A percentile compares a stretch with the other conserved stretches of the same genome.
Conservation (phyloP, 805 yeast genomes). For the Metschnikowia koreensis region DNA sequence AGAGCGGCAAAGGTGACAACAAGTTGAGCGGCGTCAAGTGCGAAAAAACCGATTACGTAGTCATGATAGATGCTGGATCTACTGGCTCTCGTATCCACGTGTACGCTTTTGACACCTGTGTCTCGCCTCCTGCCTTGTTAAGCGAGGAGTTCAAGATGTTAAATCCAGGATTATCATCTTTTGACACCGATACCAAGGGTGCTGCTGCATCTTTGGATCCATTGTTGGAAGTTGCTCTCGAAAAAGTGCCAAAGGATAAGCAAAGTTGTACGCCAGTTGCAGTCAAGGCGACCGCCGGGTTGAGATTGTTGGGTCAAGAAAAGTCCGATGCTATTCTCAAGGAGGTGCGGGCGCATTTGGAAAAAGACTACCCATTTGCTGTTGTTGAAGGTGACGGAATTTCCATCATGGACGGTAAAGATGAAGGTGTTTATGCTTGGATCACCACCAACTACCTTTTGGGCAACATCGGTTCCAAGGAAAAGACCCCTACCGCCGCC, state of each 20-base stretch:
- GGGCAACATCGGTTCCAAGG: constrained; percentile 86
- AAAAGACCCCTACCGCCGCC: constrained; percentile 85
- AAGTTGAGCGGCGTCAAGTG: constrained; percentile 18
- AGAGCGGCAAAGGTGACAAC: not conserved
- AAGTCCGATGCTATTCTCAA: constrained; percentile 68
- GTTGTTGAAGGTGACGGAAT: constrained; percentile 86
- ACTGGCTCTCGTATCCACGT: constrained; percentile 96
- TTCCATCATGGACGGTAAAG: constrained; percentile 91
- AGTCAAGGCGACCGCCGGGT: constrained; percentile 97
- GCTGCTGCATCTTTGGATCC: constrained; percentile 93
- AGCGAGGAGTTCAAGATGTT: constrained; percentile 83
- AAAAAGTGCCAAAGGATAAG: constrained; percentile 68
- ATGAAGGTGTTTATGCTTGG: constrained; percentile 99
- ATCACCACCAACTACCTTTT: constrained; percentile 89
- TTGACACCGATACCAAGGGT: constrained; percentile 71
- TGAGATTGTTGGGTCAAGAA: constrained; percentile 77
- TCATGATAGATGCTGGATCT: constrained; percentile 98
- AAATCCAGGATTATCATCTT: constrained; percentile 88
- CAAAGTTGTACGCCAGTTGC: constrained; percentile 90
- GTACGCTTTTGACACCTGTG: constrained; percentile 85
- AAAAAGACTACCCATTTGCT: constrained; percentile 84
- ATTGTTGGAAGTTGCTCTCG: constrained; percentile 70
- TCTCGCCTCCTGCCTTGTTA: constrained; percentile 76
- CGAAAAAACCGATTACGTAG: constrained; percentile 61
- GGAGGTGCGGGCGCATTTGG: constrained; percentile 75